Percentiles rank a stretch among this genome's conserved stretches.
These are phyloP conservation scores for Peziza echinospora DNA, from an alignment of 495 filamentous ascomycete species.

Conservation along the genomic window DNA sequence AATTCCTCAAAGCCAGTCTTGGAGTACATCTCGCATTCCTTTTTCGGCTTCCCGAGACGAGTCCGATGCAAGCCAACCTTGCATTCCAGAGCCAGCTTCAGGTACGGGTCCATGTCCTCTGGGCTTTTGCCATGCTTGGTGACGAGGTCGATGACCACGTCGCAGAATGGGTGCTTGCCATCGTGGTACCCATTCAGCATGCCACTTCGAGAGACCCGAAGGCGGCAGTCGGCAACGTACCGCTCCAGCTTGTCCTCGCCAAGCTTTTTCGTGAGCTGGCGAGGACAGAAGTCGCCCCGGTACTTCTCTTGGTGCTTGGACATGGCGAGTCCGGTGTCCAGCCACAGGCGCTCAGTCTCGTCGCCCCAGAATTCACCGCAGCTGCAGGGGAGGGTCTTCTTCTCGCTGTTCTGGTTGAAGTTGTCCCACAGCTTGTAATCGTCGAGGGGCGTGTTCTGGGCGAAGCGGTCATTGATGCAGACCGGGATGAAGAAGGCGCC, in stretches of 20 bases:
- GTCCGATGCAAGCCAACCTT: background rate
- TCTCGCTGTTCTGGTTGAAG: slow-evolving; percentile 6
- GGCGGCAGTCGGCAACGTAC: background rate
- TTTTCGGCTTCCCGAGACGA: background rate
- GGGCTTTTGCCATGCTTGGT: background rate
- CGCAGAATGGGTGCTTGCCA: background rate
- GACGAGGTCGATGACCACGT: background rate
- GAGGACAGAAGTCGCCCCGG: background rate
- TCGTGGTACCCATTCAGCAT: background rate
- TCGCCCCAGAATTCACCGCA: slow-evolving; percentile 7
- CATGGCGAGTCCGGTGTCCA: slow-evolving; percentile 9
- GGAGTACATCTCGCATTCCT: background rate
- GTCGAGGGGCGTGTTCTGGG: slow-evolving; percentile 9
- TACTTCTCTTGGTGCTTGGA: background rate
- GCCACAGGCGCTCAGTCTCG: slow-evolving; percentile 7
- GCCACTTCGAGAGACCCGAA: background rate
- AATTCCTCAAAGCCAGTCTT: background rate
- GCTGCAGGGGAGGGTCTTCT: slow-evolving; percentile 12
- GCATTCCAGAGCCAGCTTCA: background rate
- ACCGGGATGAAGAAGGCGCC: slow-evolving; percentile 12
- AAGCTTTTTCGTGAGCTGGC: background rate
- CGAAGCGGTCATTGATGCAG: slow-evolving; percentile 9
- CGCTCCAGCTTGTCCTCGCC: background rate
- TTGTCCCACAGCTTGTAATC: slow-evolving; percentile 5
- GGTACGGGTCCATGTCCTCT: background rate